Evolutionary conservation across 306 rosid species (phyloP).

Genomic region (Lathyrus sativus): DNA sequence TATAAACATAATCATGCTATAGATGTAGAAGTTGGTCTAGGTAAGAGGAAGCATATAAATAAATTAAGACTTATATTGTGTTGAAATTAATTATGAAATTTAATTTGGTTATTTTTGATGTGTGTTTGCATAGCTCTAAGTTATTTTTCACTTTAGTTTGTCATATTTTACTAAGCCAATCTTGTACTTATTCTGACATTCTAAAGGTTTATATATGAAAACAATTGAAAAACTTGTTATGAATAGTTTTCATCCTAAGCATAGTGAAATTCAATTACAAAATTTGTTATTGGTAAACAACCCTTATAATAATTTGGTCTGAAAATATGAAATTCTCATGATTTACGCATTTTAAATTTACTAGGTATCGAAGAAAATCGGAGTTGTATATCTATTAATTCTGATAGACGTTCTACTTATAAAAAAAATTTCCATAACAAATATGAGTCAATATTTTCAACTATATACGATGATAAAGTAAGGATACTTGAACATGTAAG

Average conservation of each 20-base stretch:
- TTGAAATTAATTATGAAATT: not conserved
- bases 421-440: conserved; percentile 31
- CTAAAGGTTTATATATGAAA: no score
- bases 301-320: not conserved
- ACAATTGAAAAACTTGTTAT: not conserved
- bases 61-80: not conserved
- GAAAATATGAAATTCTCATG: not conserved
- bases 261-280: not conserved
- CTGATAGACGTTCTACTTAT: conserved; percentile 44
- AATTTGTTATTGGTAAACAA: not conserved
- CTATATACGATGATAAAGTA: conserved; percentile 36
- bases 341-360: not conserved
- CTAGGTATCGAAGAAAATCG: conserved; percentile 40
- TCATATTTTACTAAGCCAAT: conserved; percentile 8
- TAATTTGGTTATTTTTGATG: not conserved
- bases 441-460: conserved; percentile 40
- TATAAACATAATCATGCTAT: conserved; percentile 30
- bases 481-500: conserved; percentile 51
- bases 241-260: conserved; percentile 4
- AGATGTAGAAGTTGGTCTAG: conserved; percentile 35
- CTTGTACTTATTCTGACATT: not conserved
- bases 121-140: not conserved
- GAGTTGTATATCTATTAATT: conserved; percentile 34
- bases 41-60: conserved; percentile 36
- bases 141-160: not conserved